These are phyloP conservation scores for Phytophthora niederhauseri DNA, from an alignment of 352 stramenopile species.

Conservation along the genomic window DNA sequence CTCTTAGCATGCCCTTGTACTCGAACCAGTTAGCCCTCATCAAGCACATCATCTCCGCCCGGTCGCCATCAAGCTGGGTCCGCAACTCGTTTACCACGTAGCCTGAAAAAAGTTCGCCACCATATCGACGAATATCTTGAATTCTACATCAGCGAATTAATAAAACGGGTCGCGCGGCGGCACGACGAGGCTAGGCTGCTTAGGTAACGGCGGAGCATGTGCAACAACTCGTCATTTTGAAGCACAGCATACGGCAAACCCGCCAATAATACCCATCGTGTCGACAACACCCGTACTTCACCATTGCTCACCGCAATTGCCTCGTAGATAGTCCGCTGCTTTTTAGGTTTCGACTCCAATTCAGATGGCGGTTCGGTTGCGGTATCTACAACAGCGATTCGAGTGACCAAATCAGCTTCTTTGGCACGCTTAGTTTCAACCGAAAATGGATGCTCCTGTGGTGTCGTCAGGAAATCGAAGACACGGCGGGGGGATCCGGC, in stretches of 20 bases:
- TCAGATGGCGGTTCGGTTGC: not conserved
- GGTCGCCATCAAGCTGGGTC: slow-evolving; percentile 6
- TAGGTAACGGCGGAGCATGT: too few species aligned
- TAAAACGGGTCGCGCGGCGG: too few species aligned
- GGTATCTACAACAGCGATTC: not conserved
- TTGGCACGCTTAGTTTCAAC: not conserved
- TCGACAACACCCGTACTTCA: not conserved
- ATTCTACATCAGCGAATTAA: too few species aligned
- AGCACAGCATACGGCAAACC: slow-evolving; percentile 1
- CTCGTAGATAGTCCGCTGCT: slow-evolving; percentile 6
- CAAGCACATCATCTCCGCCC: slow-evolving; percentile 14
- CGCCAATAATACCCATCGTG: not conserved
- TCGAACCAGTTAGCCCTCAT: slow-evolving; percentile 13
- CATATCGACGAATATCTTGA: too few species aligned
- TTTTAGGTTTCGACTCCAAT: not conserved
- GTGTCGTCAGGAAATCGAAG: not conserved
- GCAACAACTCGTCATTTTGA: not conserved
- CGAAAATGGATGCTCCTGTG: not conserved
- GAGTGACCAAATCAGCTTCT: not conserved
- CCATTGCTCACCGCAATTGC: not conserved
- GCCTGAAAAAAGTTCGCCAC: slow-evolving; percentile 8
- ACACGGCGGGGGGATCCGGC: too few species aligned
- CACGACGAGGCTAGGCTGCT: too few species aligned
- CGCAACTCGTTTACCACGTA: slow-evolving; percentile 11
- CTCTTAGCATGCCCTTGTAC: not conserved